A percentile compares a stretch with the other conserved stretches of the same genome.
These are phyloP conservation scores for Calonectria henricotiae DNA, from an alignment of 2,329 filamentous ascomycete species.

Conservation along the genomic window DNA sequence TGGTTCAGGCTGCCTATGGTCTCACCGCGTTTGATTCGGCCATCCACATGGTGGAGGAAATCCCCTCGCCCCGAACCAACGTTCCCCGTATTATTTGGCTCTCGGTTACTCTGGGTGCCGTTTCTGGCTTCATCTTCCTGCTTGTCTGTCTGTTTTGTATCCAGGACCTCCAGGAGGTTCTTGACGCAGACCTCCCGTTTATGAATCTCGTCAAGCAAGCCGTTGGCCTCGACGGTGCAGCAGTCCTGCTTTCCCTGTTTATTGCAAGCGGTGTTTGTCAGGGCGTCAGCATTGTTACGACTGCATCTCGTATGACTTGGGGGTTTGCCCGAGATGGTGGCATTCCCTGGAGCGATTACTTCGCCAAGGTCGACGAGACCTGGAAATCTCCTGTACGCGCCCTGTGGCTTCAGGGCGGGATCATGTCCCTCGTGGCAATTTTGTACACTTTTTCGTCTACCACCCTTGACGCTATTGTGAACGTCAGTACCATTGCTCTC, in stretches of 20 bases:
- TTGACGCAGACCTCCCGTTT: conserved; percentile 64
- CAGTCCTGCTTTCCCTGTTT: conserved; percentile 67
- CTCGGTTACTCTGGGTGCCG: conserved; percentile 66
- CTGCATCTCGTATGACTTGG: conserved; percentile 69
- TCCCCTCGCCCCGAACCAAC: conserved; percentile 68
- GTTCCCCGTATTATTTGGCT: conserved; percentile 69
- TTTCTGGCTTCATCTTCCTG: conserved; percentile 69
- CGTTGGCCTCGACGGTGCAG: conserved; percentile 59
- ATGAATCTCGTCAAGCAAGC: conserved; percentile 64
- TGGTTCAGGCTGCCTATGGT: conserved; percentile 72
- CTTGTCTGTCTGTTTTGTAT: conserved; percentile 69
- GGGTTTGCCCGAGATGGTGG: conserved; percentile 71
- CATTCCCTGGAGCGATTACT: conserved; percentile 63
- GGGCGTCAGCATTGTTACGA: conserved; percentile 68
- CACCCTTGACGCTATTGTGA: conserved; percentile 69
- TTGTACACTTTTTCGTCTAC: conserved; percentile 71
- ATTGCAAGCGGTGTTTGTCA: conserved; percentile 72
- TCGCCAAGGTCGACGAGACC: conserved; percentile 60
- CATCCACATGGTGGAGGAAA: conserved; percentile 73
- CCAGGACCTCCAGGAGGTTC: conserved; percentile 62
- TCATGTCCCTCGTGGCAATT: conserved; percentile 65
- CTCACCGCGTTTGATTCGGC: conserved; percentile 70
- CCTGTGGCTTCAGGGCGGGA: conserved; percentile 68
- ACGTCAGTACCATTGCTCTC: conserved; percentile 71
- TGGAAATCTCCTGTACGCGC: conserved; percentile 71